Conservation (phyloP, 352 stramenopile genomes). For the Blastocystis sp. region DNA sequence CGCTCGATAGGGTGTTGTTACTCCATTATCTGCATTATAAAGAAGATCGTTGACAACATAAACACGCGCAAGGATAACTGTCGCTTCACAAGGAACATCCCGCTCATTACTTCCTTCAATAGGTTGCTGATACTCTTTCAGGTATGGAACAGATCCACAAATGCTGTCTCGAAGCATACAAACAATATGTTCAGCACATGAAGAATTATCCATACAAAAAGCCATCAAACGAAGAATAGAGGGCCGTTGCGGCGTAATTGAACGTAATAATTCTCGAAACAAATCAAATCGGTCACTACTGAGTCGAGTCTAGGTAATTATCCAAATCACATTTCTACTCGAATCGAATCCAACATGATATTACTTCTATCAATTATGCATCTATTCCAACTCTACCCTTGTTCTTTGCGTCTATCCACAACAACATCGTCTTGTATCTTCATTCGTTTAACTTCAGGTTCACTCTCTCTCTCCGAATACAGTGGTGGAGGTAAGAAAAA, state of each 20-base stretch:
- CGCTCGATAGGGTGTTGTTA: slow-evolving; percentile 17
- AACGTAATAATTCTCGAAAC: not conserved
- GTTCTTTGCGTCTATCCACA: not conserved
- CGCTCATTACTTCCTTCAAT: not conserved
- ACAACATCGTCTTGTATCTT: not conserved
- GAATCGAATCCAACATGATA: not conserved
- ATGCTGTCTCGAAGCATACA: slow-evolving; percentile 54
- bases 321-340: not conserved
- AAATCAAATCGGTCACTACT: not conserved
- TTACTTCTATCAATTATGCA: slow-evolving; percentile 30
- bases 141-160: slow-evolving; percentile 38
- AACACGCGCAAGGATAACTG: not conserved
- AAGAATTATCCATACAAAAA: slow-evolving; percentile 46
- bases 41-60: slow-evolving; percentile 53
- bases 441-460: not conserved
- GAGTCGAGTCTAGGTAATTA: not conserved
- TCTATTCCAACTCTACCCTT: not conserved
- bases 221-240: slow-evolving; percentile 29
- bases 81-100: not conserved
- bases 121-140: not conserved
- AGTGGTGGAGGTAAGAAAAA: slow-evolving; percentile 45
- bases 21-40: slow-evolving; percentile 36
- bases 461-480: not conserved
- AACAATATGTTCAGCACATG: slow-evolving; percentile 43
- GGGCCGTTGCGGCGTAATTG: not conserved